Evolutionary conservation across 2,329 filamentous ascomycete genomes (phyloP).

Genomic region (Chaetothyriales sp.): DNA sequence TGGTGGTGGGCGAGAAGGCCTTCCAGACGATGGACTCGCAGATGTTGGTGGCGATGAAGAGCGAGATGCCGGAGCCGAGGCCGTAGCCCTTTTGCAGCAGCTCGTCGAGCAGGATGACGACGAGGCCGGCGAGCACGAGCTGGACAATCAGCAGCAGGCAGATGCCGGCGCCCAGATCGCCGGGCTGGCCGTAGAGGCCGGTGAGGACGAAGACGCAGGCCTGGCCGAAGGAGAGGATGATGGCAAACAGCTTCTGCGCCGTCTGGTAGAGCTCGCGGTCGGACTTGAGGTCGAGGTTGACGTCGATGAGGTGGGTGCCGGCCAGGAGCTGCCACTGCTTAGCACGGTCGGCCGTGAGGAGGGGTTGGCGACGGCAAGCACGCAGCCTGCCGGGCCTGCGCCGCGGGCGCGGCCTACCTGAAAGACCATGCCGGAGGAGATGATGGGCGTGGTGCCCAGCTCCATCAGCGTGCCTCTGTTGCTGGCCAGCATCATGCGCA

Average conservation of each 20-base stretch:
- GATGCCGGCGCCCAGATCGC: conserved; percentile 92
- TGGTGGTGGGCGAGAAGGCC: conserved; percentile 96
- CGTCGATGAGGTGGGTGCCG: conserved; percentile 98
- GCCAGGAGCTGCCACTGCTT: conserved; percentile 71
- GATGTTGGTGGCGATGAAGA: conserved; percentile 99
- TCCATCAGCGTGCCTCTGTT: conserved; percentile 96
- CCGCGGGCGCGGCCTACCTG: conserved; percentile 40
- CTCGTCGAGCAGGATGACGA: conserved; percentile 98
- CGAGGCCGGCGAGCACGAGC: conserved; percentile 91
- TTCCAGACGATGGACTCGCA: conserved; percentile 99
- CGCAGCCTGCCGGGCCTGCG: not conserved
- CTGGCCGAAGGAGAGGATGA: conserved; percentile 94
- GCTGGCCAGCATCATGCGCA: conserved; percentile 99
- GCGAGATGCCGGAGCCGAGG: conserved; percentile 93
- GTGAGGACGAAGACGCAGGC: conserved; percentile 97
- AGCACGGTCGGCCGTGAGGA: conserved; percentile 7
- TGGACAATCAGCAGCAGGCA: conserved; percentile 97
- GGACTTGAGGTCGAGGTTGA: conserved; percentile 99
- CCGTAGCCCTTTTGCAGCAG: conserved; percentile 98
- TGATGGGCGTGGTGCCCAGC: conserved; percentile 93
- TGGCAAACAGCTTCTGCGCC: conserved; percentile 95
- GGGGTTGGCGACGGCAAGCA: not conserved
- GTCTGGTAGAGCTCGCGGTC: conserved; percentile 99
- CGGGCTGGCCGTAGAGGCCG: conserved; percentile 91
- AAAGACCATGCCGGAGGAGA: conserved; percentile 99